Evolutionary conservation across 1,284 basidiomycete species (phyloP), one percentile per base, ranked within the genome.

Genomic region (Hortiboletus rubellus): DNA sequence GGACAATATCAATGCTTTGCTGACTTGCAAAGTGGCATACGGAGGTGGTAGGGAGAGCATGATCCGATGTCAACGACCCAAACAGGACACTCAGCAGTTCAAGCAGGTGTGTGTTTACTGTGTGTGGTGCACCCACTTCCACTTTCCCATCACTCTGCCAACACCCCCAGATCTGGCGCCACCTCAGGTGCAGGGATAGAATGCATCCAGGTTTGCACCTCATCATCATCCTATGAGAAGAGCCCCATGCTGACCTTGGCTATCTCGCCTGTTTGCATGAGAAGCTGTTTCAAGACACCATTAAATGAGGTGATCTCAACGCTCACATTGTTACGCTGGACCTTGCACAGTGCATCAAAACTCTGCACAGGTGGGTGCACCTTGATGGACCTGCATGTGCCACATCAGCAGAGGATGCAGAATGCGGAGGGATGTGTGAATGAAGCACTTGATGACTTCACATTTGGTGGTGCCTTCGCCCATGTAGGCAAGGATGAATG

Each of bases 301-400:
- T 94, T 86, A 65, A 84, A 94, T 0, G 94, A 91, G 0, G 95
- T 97, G 58, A 97, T 93, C 71, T 97, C 95, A 30, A 97, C 95
- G 64, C 88, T 92, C 3, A 91, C 91, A 74, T 98, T 98, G 81
- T 98, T 95, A 60, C 89, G 92, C 75, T 95, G 93, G 0, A 98
- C 95, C 67, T 97, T 95, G 67, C 93, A 95, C 4, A 98, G 79
- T 2, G 89, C 82, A 60, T 97, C 94, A 69, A 98, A 97, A 43
- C 87, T 82, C 56, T 86, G 80, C 0, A 97, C 79, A 0, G 69
- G 67, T 17, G 82, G 77, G 17, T 74, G 69, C 3, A 85, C 81
- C 63, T 83, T 78, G 34, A 92, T 85, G 67, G 71, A 83, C 87
- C 83, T 87, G 63, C 24, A 43, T 15, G 46, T 50, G 17, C 10